Evolutionary conservation across 2,329 filamentous ascomycete species (phyloP), one percentile per base, ranked within the genome.

Genomic region (Colletotrichum gigasporum): DNA sequence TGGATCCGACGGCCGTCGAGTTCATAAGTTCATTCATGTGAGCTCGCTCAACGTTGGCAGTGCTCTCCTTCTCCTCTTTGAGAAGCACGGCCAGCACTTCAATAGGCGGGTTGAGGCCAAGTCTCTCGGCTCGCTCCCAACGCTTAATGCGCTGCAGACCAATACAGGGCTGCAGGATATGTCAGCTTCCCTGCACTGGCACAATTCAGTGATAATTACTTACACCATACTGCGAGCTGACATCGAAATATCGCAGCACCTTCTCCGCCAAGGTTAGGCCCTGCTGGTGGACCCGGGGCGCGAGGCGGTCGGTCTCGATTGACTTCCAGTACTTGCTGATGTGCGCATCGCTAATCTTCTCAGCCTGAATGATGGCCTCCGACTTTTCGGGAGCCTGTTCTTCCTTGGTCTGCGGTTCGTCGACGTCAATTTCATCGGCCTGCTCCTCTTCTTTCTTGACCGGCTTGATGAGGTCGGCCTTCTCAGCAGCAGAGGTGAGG

Each of bases 181-280:
- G 61, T 60, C 42, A 64, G 24, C 20, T 44, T 42, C 44, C n/a
- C 10, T 14, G 9, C 11, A 8, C 18, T 16, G 5, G 42, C 20
- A 5, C 4, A 50, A 30, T 5, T n/a, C 3, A 16, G 10, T 4
- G n/a, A 5, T n/a, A 22, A 24, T 56, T n/a, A 88, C 92, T 82
- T 87, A 97, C 94, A 60, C 96, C 96, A 76, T 92, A 99, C 72
- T 97, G 92, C 65, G 87, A 92, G 73, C 90, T 96, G 69, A 97
- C 91, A 75, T 99, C 96, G 78, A 96, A 99, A 75, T 97, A 92
- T 67, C 95, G 84, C 71, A 98, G 78, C 24, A 98, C 88, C 82
- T 95, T 97, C 83, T 98, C 94, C 59, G 91, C 84, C 45, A 91
- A 69, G 10, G 83, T 85, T 69, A 98, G 74, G 2, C 84, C 90